Evolutionary conservation across 495 filamentous ascomycete species (phyloP), one percentile per base, ranked within the genome.

Genomic region (Cladorrhinum samala): DNA sequence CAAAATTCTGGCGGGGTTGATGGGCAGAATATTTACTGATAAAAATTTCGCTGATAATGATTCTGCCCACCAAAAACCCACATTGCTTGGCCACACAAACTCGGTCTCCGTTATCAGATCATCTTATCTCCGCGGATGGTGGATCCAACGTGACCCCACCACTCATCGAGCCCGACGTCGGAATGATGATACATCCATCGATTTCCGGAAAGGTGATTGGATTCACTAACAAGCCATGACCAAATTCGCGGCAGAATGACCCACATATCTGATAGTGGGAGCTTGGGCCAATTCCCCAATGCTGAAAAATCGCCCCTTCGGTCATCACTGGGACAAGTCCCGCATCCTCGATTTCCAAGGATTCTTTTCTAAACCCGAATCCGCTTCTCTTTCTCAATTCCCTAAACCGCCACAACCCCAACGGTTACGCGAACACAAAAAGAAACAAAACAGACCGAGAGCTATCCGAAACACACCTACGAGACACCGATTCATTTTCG

Each of bases 51-150:
- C 16, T 27, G 2, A 24, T 25, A 33, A 33, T 6, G 11, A 33
- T 6, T 33, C n/a, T n/a, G n/a, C n/a, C n/a, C n/a, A n/a, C n/a
- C n/a, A n/a, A n/a, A n/a, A n/a, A n/a, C n/a, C n/a, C n/a, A n/a
- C n/a, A n/a, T n/a, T n/a, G n/a, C n/a, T n/a, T n/a, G n/a, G n/a
- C n/a, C n/a, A n/a, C n/a, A n/a, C 11, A 33, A 33, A 33, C 56
- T 60, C 53, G 60, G 58, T 55, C 21, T 66, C 58, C 63, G 58
- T 55, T 62, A 68, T 68, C 65, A 59, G 61, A 64, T 62, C 38
- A 67, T 68, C 66, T 68, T 64, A 68, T 68, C 66, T 64, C 63
- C 64, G 61, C 61, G 49, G 48, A 8, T 18, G 46, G 54, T 58
- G 52, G 59, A 45, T 24, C 43, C 25, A 9, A 20, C 3, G 21